A percentile compares a stretch with the other conserved stretches of the same genome.
phyloP scores from a whole-genome alignment of 805 yeast genomes.

The Lachancea dasiensis region DNA sequence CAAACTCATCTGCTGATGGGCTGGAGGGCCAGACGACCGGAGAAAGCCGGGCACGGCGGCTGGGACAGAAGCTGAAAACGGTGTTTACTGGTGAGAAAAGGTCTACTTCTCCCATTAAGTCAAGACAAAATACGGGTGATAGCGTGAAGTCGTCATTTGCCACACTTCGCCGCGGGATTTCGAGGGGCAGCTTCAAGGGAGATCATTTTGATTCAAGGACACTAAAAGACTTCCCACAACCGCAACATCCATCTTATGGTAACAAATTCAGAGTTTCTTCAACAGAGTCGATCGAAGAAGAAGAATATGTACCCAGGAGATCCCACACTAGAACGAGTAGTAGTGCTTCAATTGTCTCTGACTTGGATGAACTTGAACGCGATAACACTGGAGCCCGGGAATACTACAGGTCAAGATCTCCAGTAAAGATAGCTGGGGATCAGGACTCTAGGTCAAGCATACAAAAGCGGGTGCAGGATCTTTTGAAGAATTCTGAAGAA shows the following conservation, averaged over 20 bases:
- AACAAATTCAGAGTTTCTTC: conserved; percentile 5
- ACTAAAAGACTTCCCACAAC: not conserved
- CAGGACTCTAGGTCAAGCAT: conserved; percentile 32
- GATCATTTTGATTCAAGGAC: conserved; percentile 4
- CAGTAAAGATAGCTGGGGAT: conserved; percentile 7
- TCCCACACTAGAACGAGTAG: conserved; percentile 5
- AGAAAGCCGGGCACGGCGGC: conserved; percentile 15
- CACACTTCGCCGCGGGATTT: conserved; percentile 12
- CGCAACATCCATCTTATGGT: not conserved
- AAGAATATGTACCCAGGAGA: not conserved
- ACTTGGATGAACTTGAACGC: conserved; percentile 10
- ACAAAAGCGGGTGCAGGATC: conserved; percentile 49
- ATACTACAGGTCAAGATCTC: conserved; percentile 11
- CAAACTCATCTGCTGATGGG: conserved; percentile 6
- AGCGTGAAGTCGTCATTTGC: conserved; percentile 20
- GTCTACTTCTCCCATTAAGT: conserved; percentile 18
- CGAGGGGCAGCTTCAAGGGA: conserved; percentile 15
- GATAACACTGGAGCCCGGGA: conserved; percentile 7
- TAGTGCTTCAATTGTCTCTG: conserved; percentile 10
- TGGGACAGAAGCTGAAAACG: conserved; percentile 17
- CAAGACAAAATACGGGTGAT: conserved; percentile 26
- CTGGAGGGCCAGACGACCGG: conserved; percentile 18
- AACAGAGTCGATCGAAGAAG: conserved; percentile 9
- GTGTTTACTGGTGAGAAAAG: conserved; percentile 20
- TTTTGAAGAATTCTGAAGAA: conserved; percentile 33